Base-by-base conservation (phyloP, 164 flowering plant genomes). In the Malania oleifera region DNA sequence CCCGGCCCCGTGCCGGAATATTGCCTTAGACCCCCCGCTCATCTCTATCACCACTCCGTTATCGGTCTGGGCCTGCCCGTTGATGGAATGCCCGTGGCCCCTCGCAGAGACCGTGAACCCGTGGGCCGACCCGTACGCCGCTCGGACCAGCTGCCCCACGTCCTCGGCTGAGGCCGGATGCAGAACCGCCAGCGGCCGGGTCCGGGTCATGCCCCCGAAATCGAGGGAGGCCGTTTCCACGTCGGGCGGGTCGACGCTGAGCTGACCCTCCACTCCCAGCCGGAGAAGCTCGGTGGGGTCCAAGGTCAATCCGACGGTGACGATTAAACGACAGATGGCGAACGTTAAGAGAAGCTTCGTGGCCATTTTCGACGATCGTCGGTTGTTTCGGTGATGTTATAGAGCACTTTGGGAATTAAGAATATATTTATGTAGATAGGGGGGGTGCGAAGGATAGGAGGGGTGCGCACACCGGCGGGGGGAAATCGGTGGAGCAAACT, bases 21-120 rank as follows among this genome's bases (percentile, higher is more conserved):
- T 7, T 20, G 28, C 15, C 60, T 18, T 26, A 31, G 46, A 12
- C 63, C 39, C n/a, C 61, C 69, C 63, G 50, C 72, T 71, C 98
- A 92, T 92, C 55, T 84, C 71, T 2, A 92, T 44, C 48, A 92
- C 96, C 15, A 92, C 80, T 0, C 96, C 97, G 27, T 73, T 66
- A 0, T n/a, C 40, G 1, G 81, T 60, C 61, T 76, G 86, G 3
- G 99, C 95, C 71, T 93, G 97, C 12, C 99, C 99, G 73, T 85
- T 82, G 14, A 85, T 88, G 18, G 99, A 93, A 56, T 93, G 99
- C 28, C 95, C 99, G 57, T 90, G 96, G 0, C 99, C 99, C 39
- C 84, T 62, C 0, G 99, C 99, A 25, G 99, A 86, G 26, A 90
- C 80, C 3, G 77, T 56, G 51, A 86, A 75, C 27, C 85, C 85